Evolutionary conservation across 148 eudicot species (phyloP).

Genomic region (Drosera capensis): DNA sequence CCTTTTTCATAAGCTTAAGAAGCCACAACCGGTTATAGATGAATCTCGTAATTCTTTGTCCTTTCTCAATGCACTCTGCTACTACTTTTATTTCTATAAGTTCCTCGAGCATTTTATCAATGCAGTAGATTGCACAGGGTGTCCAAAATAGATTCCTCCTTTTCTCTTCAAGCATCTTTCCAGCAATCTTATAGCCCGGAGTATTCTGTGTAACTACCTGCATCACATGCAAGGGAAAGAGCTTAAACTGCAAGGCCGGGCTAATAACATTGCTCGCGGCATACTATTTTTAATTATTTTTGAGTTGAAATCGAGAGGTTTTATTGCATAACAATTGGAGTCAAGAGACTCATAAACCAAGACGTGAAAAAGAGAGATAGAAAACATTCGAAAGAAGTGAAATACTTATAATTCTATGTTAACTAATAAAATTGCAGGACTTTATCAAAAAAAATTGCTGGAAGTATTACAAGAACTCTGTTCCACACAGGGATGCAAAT

Average conservation of each 20-base stretch:
- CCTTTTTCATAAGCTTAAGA: conserved; percentile 65
- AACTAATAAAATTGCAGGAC: too few relatives aligned
- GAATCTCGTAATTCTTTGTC: conserved; percentile 65
- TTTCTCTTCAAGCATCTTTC: conserved; percentile 93
- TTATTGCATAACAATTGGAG: too few relatives aligned
- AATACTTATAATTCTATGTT: too few relatives aligned
- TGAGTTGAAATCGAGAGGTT: too few relatives aligned
- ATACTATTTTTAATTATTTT: too few relatives aligned
- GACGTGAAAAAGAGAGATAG: too few relatives aligned
- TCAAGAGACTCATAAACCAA: too few relatives aligned
- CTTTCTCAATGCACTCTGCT: conserved; percentile 65
- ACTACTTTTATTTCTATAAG: conserved; percentile 58
- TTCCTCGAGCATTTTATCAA: conserved; percentile 71
- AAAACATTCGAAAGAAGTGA: too few relatives aligned
- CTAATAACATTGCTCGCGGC: too few relatives aligned
- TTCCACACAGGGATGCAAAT: too few relatives aligned
- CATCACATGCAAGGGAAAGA: conserved; percentile 7
- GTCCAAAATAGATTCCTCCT: conserved; percentile 73
- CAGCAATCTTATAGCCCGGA: conserved; percentile 69
- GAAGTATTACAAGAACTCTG: too few relatives aligned
- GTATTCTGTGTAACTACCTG: conserved; percentile 80
- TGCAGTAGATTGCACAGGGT: conserved; percentile 75
- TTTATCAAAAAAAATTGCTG: too few relatives aligned
- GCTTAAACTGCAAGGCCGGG: background rate
- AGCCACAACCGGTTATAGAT: conserved; percentile 70